These are phyloP conservation scores for Magnaporthiopsis rhizophila DNA, from an alignment of 2,329 filamentous ascomycete genomes.

Conservation along the genomic window DNA sequence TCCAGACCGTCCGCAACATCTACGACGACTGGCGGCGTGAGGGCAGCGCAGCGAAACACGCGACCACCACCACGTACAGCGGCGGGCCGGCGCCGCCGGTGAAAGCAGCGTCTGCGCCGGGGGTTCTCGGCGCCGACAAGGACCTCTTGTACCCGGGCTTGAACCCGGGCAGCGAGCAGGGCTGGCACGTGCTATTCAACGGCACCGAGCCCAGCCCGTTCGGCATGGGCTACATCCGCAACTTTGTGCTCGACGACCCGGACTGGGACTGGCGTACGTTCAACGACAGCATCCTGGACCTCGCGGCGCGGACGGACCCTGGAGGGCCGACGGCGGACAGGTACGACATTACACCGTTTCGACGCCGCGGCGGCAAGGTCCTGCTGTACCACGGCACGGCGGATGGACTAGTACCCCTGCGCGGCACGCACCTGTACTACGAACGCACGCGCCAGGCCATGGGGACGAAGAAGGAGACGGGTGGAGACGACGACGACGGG, in stretches of 20 bases:
- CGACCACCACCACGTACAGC: slow-evolving; percentile 19
- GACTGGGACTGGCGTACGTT: slow-evolving; percentile 23
- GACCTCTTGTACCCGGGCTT: slow-evolving; percentile 31
- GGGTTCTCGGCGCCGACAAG: slow-evolving; percentile 2
- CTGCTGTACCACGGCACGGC: slow-evolving; percentile 32
- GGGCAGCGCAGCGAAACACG: background rate
- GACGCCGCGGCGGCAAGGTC: slow-evolving; percentile 29
- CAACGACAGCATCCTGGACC: slow-evolving; percentile 26
- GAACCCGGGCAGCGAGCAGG: slow-evolving; percentile 34
- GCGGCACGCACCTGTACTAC: slow-evolving; percentile 25
- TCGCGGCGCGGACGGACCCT: slow-evolving; percentile 19
- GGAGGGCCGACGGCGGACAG: slow-evolving; percentile 21
- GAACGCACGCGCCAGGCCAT: slow-evolving; percentile 26
- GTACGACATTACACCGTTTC: slow-evolving; percentile 20
- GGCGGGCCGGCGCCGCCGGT: slow-evolving; percentile 23
- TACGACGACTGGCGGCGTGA: slow-evolving; percentile 10
- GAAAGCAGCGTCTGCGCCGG: slow-evolving; percentile 12
- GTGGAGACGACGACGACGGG: slow-evolving; percentile 40
- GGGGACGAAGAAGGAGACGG: slow-evolving; percentile 24
- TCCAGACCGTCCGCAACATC: slow-evolving; percentile 7
- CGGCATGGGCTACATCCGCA: slow-evolving; percentile 18
- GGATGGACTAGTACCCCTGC: slow-evolving; percentile 28
- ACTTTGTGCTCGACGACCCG: slow-evolving; percentile 21
- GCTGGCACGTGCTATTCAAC: slow-evolving; percentile 16
- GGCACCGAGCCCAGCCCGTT: slow-evolving; percentile 15